Evolutionary conservation across 2,329 filamentous ascomycete genomes (phyloP), one percentile per base, ranked within the genome.

Genomic region (Zasmidium citrigriseum): DNA sequence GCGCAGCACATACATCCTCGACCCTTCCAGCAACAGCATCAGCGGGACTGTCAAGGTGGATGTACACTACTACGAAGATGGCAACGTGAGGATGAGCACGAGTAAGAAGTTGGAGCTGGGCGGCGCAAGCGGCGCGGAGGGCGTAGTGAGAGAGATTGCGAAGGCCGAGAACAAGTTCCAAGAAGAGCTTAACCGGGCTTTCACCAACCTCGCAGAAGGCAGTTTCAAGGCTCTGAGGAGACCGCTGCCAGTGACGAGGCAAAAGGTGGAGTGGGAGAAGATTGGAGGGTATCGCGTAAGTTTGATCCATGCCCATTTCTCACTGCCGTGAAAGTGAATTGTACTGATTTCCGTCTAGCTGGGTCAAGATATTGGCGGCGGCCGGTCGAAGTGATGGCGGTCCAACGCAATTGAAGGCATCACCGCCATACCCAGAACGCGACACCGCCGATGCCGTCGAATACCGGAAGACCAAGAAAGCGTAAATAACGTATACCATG

Each of bases 231-330:
- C 88, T 1, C 77, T 99, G 74, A 86, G 95, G 72, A 86, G 95
- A 77, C 95, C 98, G 78, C 80, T 99, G 73, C 95, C 95, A 0
- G 92, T 99, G 60, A 99, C 95, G 62, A 87, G 95, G 72, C 95
- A 99, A 81, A 97, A 97, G 84, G 93, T 99, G 68, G 95, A 99
- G 78, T 99, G 95, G 95, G 93, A 99, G 76, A 97, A 96, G 82
- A 91, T 99, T 66, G 89, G 91, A 47, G 92, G 91, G 67, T 99
- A 99, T 79, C 83, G 91, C 60, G 80, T 96, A 54, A 86, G 85
- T 71, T n/a, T n/a, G n/a, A n/a, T n/a, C n/a, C n/a, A n/a, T n/a
- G n/a, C n/a, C n/a, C n/a, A n/a, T n/a, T n/a, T n/a, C n/a, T n/a
- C n/a, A n/a, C n/a, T n/a, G n/a, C n/a, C n/a, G n/a, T n/a, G n/a